Evolutionary conservation across 257 asterid genomes (phyloP).

Genomic region (Echites panduratus): DNA sequence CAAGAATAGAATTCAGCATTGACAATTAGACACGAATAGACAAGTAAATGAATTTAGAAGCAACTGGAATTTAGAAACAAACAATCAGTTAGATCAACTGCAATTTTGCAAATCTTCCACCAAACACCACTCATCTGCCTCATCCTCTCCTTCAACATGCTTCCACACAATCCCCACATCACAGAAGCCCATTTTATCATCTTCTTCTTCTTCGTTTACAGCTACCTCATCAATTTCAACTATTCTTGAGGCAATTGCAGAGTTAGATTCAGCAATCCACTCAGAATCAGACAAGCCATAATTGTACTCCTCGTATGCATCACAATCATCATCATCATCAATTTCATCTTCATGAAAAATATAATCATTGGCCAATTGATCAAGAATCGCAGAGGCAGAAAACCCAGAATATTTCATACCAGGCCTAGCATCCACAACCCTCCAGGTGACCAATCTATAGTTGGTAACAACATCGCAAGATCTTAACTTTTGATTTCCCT

Average conservation of each 20-base stretch:
- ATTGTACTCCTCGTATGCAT: not conserved
- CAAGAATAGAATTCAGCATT: not conserved
- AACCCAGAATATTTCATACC: conserved; percentile 39
- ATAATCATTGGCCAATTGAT: conserved; percentile 35
- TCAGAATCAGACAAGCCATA: not conserved
- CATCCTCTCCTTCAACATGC: conserved; percentile 49
- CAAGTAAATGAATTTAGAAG: not conserved
- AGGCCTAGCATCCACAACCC: conserved; percentile 44
- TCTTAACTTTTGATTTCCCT: conserved; percentile 47
- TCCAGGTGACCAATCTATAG: conserved; percentile 40
- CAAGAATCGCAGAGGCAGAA: conserved; percentile 61
- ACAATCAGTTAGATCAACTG: not conserved
- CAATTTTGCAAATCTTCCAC: conserved; percentile 37
- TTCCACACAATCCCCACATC: conserved; percentile 40
- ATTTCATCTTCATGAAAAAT: conserved; percentile 6
- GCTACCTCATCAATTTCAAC: conserved; percentile 17
- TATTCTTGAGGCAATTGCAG: not conserved
- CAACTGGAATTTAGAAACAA: not conserved
- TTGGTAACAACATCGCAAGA: conserved; percentile 29
- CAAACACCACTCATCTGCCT: conserved; percentile 71
- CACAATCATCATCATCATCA: conserved; percentile 12
- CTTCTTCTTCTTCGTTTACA: conserved; percentile 14
- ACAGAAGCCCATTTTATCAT: conserved; percentile 29
- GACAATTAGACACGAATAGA: not conserved
- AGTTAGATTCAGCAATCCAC: conserved; percentile 4